Base-by-base conservation (phyloP, 495 filamentous ascomycete species). In the Pseudomonodictys pantanalensis region DNA sequence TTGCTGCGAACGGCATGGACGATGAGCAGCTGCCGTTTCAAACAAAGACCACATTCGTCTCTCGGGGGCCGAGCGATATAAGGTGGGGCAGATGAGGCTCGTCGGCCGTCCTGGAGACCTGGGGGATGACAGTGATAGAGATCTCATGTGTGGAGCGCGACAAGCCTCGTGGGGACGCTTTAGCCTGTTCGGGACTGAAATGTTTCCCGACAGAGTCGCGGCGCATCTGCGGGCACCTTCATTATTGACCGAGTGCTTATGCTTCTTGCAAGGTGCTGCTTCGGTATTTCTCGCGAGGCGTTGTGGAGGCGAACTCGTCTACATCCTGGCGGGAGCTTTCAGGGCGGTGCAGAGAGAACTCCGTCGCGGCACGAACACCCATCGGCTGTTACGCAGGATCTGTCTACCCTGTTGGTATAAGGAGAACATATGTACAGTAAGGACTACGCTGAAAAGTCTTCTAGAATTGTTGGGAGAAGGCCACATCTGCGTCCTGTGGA, bases 51-150 rank as follows among this genome's bases (percentile, higher is more conserved):
- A 48, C 41, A 29, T 18, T 49, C 42, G 18, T 23, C 46, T 53
- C 28, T 61, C 58, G 58, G 58, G 58, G 58, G 58, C 58, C 58
- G 58, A 61, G 43, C 54, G 15, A 10, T 15, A 49, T 61, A 54
- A 55, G 58, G 46, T 61, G 49, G 38, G 2, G 24, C 28, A n/a
- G 25, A 30, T 15, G 17, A 52, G 18, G 39, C 24, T 9, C 23
- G 29, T 17, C 35, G 30, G 30, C 56, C 41, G 41, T 50, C 18
- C 35, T 23, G 20, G 56, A 60, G 56, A 48, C 48, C 56, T 47
- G 41, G 33, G 32, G 51, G 11, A 10, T 7, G n/a, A n/a, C 7
- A 24, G 51, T 18, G 26, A 30, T 44, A 3, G 42, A 17, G 58
- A 61, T 61, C 49, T 39, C 49, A 25, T 12, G 46, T 58, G 23